Evolutionary conservation across 305 asterid genomes (phyloP).

Genomic region (Fraxinus nigra): DNA sequence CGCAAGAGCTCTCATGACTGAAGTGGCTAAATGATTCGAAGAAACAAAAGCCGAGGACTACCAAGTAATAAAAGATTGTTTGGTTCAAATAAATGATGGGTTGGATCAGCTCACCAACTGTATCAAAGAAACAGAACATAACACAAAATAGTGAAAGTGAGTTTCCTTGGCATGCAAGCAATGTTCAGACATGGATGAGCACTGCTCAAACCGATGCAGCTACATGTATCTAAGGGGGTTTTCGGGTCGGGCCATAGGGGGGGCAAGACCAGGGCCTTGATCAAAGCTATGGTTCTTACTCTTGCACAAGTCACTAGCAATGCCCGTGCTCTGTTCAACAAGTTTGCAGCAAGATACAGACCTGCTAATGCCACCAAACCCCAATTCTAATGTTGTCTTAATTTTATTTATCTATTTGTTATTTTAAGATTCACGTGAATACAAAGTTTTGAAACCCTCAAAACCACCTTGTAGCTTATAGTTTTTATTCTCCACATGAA

Average conservation of each 20-base stretch:
- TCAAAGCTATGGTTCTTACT: conserved; percentile 49
- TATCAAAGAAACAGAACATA: conserved; percentile 42
- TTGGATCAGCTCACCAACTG: conserved; percentile 46
- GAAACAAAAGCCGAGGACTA: conserved; percentile 32
- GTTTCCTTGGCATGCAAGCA: conserved; percentile 61
- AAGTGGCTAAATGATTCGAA: conserved; percentile 34
- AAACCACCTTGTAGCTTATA: no score
- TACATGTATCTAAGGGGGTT: conserved; percentile 51
- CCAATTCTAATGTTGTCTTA: not conserved
- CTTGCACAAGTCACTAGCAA: conserved; percentile 55
- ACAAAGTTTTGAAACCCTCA: not conserved
- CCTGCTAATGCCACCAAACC: conserved; percentile 33
- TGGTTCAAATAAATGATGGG: conserved; percentile 52
- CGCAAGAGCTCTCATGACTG: conserved; percentile 36
- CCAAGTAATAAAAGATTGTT: conserved; percentile 41
- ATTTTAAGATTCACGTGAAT: not conserved
- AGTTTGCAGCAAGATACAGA: conserved; percentile 49
- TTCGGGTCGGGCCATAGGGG: conserved; percentile 43
- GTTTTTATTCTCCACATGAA: no score
- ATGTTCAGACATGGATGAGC: conserved; percentile 62
- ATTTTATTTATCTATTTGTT: no score
- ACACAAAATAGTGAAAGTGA: conserved; percentile 28
- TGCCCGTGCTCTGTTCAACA: conserved; percentile 51
- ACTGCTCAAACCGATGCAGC: conserved; percentile 54
- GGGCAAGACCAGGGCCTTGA: conserved; percentile 43